Evolutionary conservation across 495 filamentous ascomycete species (phyloP).

Genomic region (Penicillium cosmopolitanum): DNA sequence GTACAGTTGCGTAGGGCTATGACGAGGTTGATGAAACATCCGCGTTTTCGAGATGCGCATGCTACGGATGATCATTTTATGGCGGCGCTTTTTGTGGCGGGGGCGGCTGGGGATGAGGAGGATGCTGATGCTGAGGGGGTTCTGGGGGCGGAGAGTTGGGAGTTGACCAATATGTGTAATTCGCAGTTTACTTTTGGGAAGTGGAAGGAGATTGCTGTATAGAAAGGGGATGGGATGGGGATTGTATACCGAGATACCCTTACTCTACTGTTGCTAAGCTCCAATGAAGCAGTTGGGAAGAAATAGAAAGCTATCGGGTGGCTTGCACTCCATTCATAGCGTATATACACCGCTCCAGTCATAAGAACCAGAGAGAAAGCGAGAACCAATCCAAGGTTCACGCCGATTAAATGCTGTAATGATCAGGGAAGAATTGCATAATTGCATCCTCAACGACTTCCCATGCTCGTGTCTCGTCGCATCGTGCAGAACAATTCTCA

Average conservation of each 20-base stretch:
- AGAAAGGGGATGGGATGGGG: background rate
- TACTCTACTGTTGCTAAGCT: too few species aligned
- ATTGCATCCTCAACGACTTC: slow-evolving; percentile 8
- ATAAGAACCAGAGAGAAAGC: slow-evolving; percentile 10
- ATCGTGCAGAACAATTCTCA: slow-evolving; percentile 27
- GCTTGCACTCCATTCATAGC: slow-evolving; percentile 5
- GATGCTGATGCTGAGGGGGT: slow-evolving; percentile 45
- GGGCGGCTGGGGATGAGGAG: slow-evolving; percentile 52
- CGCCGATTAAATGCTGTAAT: slow-evolving; percentile 37
- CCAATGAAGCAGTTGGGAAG: background rate
- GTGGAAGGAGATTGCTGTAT: slow-evolving; percentile 33
- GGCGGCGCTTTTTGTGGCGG: slow-evolving; percentile 59
- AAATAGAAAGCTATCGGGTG: background rate
- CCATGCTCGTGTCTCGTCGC: slow-evolving; percentile 37
- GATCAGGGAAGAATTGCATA: slow-evolving; percentile 15
- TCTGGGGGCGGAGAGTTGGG: slow-evolving; percentile 63
- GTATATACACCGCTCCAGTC: slow-evolving; percentile 22
- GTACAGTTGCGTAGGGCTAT: slow-evolving; percentile 51
- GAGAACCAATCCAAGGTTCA: slow-evolving; percentile 24
- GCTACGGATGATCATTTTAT: slow-evolving; percentile 69
- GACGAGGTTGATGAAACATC: slow-evolving; percentile 64
- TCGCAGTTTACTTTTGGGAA: slow-evolving; percentile 56
- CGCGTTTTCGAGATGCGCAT: slow-evolving; percentile 62
- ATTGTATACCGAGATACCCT: background rate
- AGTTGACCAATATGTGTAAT: slow-evolving; percentile 68